phyloP scores from a whole-genome alignment of 139 green algal species.

The Picochlorum sp. region DNA sequence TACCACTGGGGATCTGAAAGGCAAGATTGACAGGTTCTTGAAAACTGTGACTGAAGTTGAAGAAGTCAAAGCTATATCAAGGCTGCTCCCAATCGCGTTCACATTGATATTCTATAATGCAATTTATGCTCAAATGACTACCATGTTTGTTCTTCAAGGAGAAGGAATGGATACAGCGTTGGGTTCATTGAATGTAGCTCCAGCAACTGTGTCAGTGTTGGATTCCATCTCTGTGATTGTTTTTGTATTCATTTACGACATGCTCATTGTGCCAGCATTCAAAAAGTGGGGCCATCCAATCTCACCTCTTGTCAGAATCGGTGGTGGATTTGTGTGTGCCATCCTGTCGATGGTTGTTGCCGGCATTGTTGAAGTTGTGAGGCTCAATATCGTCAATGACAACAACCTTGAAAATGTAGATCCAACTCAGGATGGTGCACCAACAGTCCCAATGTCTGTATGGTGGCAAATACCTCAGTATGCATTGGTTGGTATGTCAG shows the following conservation, averaged over 20 bases:
- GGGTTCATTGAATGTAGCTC: background rate
- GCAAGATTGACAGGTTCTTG: slow-evolving; percentile 1
- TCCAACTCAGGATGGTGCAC: background rate
- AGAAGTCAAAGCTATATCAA: slow-evolving; percentile 79
- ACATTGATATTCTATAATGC: slow-evolving; percentile 77
- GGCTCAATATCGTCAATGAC: slow-evolving; percentile 9
- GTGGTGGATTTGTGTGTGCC: slow-evolving; percentile 17
- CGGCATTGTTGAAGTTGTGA: slow-evolving; percentile 18
- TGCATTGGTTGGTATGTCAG: slow-evolving; percentile 29
- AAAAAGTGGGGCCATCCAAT: slow-evolving; percentile 12
- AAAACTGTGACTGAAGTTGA: slow-evolving; percentile 59
- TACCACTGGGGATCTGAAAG: background rate
- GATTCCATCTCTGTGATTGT: background rate
- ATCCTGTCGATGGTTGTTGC: slow-evolving; percentile 23
- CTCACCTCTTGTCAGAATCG: slow-evolving; percentile 21
- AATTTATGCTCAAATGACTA: slow-evolving; percentile 80
- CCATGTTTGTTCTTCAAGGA: slow-evolving; percentile 81
- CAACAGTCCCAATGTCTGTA: slow-evolving; percentile 21
- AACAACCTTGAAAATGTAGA: slow-evolving; percentile 13
- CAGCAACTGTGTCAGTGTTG: slow-evolving; percentile 15
- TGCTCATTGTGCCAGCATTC: slow-evolving; percentile 19
- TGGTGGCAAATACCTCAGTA: slow-evolving; percentile 37
- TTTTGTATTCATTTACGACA: slow-evolving; percentile 19
- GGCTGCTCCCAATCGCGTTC: slow-evolving; percentile 75
- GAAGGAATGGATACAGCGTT: slow-evolving; percentile 52